Conservation (phyloP, 2,329 filamentous ascomycete genomes). For the Aspergillus sp. region DNA sequence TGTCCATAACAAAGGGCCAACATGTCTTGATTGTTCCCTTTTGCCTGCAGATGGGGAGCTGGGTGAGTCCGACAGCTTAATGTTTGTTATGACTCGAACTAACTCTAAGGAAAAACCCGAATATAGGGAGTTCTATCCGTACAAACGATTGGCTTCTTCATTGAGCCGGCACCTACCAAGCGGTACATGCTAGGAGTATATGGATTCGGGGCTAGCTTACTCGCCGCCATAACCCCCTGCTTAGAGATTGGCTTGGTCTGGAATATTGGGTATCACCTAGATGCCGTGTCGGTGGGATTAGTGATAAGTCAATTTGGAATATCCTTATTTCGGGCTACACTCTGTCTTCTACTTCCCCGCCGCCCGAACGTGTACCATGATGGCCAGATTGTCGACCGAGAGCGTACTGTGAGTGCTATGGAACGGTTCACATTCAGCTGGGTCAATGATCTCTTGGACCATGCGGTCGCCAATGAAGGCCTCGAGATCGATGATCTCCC, state of each 20-base stretch:
- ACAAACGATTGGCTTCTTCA: constrained; percentile 38
- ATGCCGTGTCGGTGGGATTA: constrained; percentile 45
- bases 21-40: constrained; percentile 51
- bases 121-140: constrained; percentile 32
- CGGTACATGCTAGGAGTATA: constrained; percentile 35
- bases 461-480: constrained; percentile 59
- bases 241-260: constrained; percentile 36
- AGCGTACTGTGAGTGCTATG: constrained; percentile 63
- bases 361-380: constrained; percentile 67
- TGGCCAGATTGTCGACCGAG: constrained; percentile 62
- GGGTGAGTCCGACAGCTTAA: constrained; percentile 55
- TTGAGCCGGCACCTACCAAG: constrained; percentile 36
- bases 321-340: constrained; percentile 30
- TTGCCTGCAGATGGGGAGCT: constrained; percentile 63
- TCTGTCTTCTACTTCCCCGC: constrained; percentile 61
- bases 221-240: constrained; percentile 25
- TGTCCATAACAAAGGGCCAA: constrained; percentile 44
- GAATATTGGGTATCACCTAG: constrained; percentile 23
- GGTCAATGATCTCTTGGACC: constrained; percentile 57
- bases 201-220: constrained; percentile 33
- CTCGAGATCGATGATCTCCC: constrained; percentile 66
- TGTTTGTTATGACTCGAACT: neutral
- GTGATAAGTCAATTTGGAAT: constrained; percentile 53
- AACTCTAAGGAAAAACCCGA: neutral
- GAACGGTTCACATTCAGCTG: constrained; percentile 68